A percentile compares a stretch with the other conserved stretches of the same genome.
Evolutionary conservation across 495 filamentous ascomycete genomes (phyloP).

Genomic region (Ascobolus immersus): DNA sequence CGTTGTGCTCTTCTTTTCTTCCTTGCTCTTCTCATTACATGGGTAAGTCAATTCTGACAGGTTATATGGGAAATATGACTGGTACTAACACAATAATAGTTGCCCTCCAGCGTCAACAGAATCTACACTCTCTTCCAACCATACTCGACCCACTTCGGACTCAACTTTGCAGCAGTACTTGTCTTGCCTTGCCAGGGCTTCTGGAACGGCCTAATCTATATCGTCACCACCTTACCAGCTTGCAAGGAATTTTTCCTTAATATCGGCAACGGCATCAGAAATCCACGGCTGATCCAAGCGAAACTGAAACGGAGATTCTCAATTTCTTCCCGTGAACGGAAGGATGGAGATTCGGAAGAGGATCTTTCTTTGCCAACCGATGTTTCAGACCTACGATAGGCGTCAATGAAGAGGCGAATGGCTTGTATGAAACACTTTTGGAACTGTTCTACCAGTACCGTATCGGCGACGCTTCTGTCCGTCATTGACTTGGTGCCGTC

Average conservation of each 20-base stretch:
- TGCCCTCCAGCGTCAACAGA: slow-evolving; percentile 57
- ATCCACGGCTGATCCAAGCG: too few relatives aligned
- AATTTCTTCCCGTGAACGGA: too few relatives aligned
- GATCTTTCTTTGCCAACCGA: too few relatives aligned
- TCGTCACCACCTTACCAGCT: slow-evolving; percentile 27
- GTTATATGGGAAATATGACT: background rate
- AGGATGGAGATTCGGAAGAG: too few relatives aligned
- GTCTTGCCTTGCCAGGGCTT: slow-evolving; percentile 70
- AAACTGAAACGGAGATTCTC: too few relatives aligned
- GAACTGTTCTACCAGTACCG: too few relatives aligned
- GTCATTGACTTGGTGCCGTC: too few relatives aligned
- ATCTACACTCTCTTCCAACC: slow-evolving; percentile 39
- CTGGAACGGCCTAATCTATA: slow-evolving; percentile 65
- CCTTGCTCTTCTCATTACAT: slow-evolving; percentile 52
- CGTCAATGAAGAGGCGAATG: too few relatives aligned
- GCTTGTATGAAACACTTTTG: too few relatives aligned
- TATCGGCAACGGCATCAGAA: slow-evolving; percentile 1
- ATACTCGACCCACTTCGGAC: slow-evolving; percentile 25
- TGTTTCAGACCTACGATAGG: too few relatives aligned
- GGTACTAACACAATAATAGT: slow-evolving; percentile 15
- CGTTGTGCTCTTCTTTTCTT: slow-evolving; percentile 78
- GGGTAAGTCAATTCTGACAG: slow-evolving; percentile 24
- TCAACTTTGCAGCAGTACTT: slow-evolving; percentile 44
- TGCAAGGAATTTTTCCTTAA: slow-evolving; percentile 10
- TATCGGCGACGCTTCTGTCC: too few relatives aligned